A percentile compares a stretch with the other conserved stretches of the same genome.
phyloP scores from a whole-genome alignment of 2,329 filamentous ascomycete species.

The Pseudocercospora musae region DNA sequence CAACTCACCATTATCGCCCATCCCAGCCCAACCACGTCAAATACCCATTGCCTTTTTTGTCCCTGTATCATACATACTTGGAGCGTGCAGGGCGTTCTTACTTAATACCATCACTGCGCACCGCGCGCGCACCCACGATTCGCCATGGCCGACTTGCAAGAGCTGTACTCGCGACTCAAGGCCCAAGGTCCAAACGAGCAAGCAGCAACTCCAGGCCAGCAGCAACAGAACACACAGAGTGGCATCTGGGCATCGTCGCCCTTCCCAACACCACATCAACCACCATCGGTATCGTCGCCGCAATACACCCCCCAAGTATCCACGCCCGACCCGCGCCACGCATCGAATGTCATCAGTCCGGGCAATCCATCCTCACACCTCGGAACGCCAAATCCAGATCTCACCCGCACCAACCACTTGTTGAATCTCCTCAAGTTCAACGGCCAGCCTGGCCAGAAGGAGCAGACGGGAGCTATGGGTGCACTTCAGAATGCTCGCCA shows the following conservation, averaged over 20 bases:
- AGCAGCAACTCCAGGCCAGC: constrained; percentile 43
- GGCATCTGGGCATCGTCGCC: constrained; percentile 13
- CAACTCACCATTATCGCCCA: no score
- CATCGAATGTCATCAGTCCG: constrained; percentile 58
- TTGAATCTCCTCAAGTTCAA: constrained; percentile 66
- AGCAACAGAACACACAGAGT: constrained; percentile 38
- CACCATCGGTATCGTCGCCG: constrained; percentile 57
- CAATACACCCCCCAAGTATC: constrained; percentile 54
- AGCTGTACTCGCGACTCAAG: constrained; percentile 44
- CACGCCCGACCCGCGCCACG: constrained; percentile 55
- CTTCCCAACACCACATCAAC: constrained; percentile 56
- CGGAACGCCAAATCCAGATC: constrained; percentile 41
- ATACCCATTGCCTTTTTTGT: neutral
- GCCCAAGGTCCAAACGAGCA: constrained; percentile 23
- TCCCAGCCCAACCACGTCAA: constrained; percentile 6
- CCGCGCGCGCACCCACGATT: constrained; percentile 6
- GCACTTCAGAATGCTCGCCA: constrained; percentile 36
- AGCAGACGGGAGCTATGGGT: constrained; percentile 35
- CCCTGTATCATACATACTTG: constrained; percentile 1
- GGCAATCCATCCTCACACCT: constrained; percentile 43
- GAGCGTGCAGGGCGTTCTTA: neutral
- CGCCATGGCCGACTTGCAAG: constrained; percentile 44
- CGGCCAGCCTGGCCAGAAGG: constrained; percentile 37
- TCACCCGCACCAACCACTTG: constrained; percentile 46
- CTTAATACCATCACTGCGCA: constrained; percentile 11